These are phyloP conservation scores for Kernera saxatilis DNA, from an alignment of 345 rosid genomes.

Conservation along the genomic window DNA sequence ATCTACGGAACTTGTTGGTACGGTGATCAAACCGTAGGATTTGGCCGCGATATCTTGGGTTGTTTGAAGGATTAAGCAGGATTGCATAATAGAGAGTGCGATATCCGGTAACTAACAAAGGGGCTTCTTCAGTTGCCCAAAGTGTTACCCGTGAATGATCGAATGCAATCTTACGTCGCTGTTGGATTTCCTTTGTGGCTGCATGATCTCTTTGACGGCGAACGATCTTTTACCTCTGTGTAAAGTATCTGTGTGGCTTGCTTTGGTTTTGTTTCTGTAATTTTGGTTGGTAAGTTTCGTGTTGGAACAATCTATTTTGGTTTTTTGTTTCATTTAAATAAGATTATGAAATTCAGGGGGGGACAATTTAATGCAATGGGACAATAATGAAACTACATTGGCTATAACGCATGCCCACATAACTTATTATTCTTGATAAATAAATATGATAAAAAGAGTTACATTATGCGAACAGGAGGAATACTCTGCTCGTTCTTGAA, in stretches of 20 bases:
- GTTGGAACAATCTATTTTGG: background rate
- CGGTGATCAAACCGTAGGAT: background rate
- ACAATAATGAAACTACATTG: background rate
- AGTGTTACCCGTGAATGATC: too few species aligned
- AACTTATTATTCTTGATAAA: background rate
- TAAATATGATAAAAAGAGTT: background rate
- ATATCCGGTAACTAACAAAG: too few species aligned
- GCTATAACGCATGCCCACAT: background rate
- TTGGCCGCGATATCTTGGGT: background rate
- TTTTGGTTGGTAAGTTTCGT: background rate
- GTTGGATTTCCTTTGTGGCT: background rate
- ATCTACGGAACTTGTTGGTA: too few species aligned
- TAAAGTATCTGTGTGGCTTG: too few species aligned
- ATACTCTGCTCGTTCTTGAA: slow-evolving; percentile 34
- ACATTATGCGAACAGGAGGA: slow-evolving; percentile 8
- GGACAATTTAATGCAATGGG: background rate
- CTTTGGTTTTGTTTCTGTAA: too few species aligned
- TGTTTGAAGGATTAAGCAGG: background rate
- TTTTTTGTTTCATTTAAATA: background rate
- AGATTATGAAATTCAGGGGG: background rate
- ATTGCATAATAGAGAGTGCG: too few species aligned
- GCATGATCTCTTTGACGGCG: background rate
- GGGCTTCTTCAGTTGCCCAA: too few species aligned
- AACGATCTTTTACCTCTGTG: too few species aligned
- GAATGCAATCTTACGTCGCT: too few species aligned